A percentile compares a stretch with the other conserved stretches of the same genome.
Evolutionary conservation across 2,329 filamentous ascomycete genomes (phyloP).

Genomic region (Apiospora koreana): DNA sequence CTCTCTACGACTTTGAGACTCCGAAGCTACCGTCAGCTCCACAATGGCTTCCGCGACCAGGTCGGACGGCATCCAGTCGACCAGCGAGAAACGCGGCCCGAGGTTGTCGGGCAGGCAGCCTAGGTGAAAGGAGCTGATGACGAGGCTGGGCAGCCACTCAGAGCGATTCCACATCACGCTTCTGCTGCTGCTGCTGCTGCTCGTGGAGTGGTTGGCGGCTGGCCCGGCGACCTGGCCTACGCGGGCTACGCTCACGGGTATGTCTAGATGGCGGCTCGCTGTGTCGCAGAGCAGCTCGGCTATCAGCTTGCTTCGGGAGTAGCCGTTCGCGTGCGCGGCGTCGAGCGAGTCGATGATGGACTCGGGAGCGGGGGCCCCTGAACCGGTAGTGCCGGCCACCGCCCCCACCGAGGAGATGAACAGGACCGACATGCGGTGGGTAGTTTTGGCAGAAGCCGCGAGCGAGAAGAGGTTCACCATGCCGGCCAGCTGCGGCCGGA

Average conservation of each 20-base stretch:
- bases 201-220: background rate
- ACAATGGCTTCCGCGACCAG: constrained; percentile 7
- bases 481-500: constrained; percentile 23
- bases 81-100: constrained; percentile 24
- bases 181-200: too few species aligned
- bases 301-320: constrained; percentile 30
- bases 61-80: constrained; percentile 46
- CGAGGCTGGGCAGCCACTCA: constrained; percentile 41
- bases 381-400: background rate
- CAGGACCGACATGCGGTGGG: background rate
- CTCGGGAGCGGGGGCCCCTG: background rate
- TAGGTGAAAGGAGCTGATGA: constrained; percentile 36
- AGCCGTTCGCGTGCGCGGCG: constrained; percentile 21
- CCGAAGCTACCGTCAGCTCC: background rate
- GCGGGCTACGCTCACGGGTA: constrained; percentile 25
- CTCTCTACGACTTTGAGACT: background rate
- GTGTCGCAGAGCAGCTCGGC: constrained; percentile 28
- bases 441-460: background rate
- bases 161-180: constrained; percentile 34
- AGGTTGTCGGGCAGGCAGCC: constrained; percentile 36
- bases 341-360: background rate
- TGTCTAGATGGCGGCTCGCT: constrained; percentile 18
- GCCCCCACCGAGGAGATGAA: constrained; percentile 7
- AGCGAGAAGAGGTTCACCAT: constrained; percentile 23
- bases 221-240: constrained; percentile 30